Conservation (phyloP, 2,329 filamentous ascomycete species). For the Dothistroma pini region DNA sequence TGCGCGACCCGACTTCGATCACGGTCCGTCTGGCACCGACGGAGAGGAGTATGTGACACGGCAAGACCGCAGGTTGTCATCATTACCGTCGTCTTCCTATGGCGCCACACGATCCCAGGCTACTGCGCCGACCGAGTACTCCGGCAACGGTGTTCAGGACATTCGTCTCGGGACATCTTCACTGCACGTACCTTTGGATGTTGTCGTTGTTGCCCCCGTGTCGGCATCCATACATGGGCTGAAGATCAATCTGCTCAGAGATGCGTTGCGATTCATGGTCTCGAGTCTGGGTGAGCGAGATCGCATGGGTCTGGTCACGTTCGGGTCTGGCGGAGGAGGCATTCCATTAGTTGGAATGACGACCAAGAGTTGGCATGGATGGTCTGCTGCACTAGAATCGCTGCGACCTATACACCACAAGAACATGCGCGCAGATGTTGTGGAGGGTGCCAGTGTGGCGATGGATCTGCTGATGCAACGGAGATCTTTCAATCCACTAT, state of each 20-base stretch:
- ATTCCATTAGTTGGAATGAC: slow-evolving; percentile 98
- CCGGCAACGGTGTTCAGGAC: slow-evolving; percentile 47
- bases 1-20: slow-evolving; percentile 71
- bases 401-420: slow-evolving; percentile 95
- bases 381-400: slow-evolving; percentile 78
- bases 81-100: slow-evolving; percentile 74
- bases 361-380: slow-evolving; percentile 88
- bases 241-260: slow-evolving; percentile 90
- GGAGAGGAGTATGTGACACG: slow-evolving; percentile 42
- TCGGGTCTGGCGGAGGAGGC: slow-evolving; percentile 88
- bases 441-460: slow-evolving; percentile 94
- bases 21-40: slow-evolving; percentile 52
- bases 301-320: slow-evolving; percentile 95
- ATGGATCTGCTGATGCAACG: slow-evolving; percentile 99
- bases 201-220: slow-evolving; percentile 94
- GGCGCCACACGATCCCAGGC: slow-evolving; percentile 77
- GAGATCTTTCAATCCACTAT: slow-evolving; percentile 91
- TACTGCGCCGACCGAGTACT: slow-evolving; percentile 88
- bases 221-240: slow-evolving; percentile 99
- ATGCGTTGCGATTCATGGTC: slow-evolving; percentile 89
- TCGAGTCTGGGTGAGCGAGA: slow-evolving; percentile 85
- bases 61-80: slow-evolving; percentile 67
- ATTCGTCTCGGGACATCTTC: slow-evolving; percentile 47
- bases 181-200: slow-evolving; percentile 85
- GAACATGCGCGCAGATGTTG: slow-evolving; percentile 91